Evolutionary conservation across 306 rosid species (phyloP), one percentile per base, ranked within the genome.

Genomic region (Corylus heterophylla): DNA sequence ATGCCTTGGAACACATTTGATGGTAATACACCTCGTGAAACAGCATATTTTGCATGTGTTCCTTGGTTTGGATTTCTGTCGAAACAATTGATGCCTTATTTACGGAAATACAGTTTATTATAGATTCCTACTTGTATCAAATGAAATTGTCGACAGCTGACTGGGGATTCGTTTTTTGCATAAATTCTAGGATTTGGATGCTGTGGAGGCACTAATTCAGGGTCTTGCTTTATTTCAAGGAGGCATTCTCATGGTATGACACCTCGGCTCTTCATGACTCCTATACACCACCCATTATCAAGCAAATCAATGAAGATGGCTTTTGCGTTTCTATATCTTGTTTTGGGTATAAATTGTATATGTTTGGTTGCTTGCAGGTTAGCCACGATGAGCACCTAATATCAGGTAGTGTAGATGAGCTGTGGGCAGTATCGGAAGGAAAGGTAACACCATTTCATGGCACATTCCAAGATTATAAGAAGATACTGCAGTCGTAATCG

Each of bases 131-230:
- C 50, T 70, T 62, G 18, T 12, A 55, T 54, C 50, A 31, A 62
- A 70, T 58, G 72, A 71, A 66, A 49, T 31, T 72, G 27, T 25
- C 69, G 67, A 67, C 75, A 52, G 69, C 47, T 85, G 78, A 85
- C 69, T 17, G 71, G 14, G 55, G 74, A 49, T 78, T 54, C 75
- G 50, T 82, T 73, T 39, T 42, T 42, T 17, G 76, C 76, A 62
- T 61, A 61, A 77, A 67, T 18, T 89, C 78, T 75, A 96, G 99
- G 99, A 96, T 72, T 91, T 96, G 95, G 99, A 96, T 81, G 99
- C 99, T 63, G 99, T 96, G 80, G 98, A 96, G 88, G 99, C 99
- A 68, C 91, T 93, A n/a, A 96, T 96, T 73, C 99, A 96, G 87
- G 99, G 99, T 70, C 99, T 96, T 73, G 99, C 93, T 35, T 22